Evolutionary conservation across 805 yeast genomes (phyloP).

Genomic region (Debaryomyces castellii): DNA sequence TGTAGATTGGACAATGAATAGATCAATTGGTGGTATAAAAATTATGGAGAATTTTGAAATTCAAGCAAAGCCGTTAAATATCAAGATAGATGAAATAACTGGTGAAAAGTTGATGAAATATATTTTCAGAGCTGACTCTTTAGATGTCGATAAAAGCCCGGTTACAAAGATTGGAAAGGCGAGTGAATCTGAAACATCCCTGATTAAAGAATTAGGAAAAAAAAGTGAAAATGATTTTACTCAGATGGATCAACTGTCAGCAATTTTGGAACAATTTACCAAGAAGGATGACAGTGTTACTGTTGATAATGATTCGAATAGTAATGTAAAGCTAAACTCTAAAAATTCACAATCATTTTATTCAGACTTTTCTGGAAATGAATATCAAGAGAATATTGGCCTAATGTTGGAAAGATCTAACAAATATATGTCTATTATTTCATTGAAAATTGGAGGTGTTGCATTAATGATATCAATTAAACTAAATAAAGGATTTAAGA

Average conservation of each 20-base stretch:
- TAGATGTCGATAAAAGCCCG: slow-evolving; percentile 22
- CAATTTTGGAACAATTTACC: background rate
- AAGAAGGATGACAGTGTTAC: background rate
- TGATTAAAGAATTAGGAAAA: background rate
- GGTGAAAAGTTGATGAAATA: slow-evolving; percentile 38
- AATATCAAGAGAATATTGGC: slow-evolving; percentile 31
- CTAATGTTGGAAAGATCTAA: slow-evolving; percentile 78
- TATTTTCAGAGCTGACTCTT: slow-evolving; percentile 29
- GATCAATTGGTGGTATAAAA: slow-evolving; percentile 42
- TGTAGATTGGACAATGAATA: slow-evolving; percentile 43
- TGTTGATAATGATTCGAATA: background rate
- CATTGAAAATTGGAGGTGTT: slow-evolving; percentile 40
- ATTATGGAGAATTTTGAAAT: slow-evolving; percentile 39
- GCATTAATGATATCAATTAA: slow-evolving; percentile 35
- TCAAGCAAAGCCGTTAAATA: slow-evolving; percentile 35
- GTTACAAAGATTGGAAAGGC: background rate
- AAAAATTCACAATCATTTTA: background rate
- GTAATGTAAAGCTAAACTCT: background rate
- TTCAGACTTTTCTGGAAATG: slow-evolving; percentile 9
- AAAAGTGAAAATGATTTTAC: too few relatives aligned
- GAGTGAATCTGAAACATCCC: background rate
- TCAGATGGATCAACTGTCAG: background rate
- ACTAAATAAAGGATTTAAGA: slow-evolving; percentile 30
- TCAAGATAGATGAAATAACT: slow-evolving; percentile 39
- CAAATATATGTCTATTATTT: slow-evolving; percentile 64